phyloP scores from a whole-genome alignment of 106 monocot species.

The Agapanthus africanus region DNA sequence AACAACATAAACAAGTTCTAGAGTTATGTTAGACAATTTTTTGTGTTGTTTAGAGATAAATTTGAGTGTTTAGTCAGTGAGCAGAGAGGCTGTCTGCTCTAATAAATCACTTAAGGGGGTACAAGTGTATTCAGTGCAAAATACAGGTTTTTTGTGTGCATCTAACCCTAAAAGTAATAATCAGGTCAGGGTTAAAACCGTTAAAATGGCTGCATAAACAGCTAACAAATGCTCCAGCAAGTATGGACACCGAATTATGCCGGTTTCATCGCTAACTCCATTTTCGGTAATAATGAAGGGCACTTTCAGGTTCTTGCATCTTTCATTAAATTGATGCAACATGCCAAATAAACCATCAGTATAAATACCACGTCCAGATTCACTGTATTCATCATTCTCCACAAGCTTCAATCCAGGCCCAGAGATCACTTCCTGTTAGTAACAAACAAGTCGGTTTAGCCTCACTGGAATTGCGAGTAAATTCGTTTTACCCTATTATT shows the following conservation, averaged over 20 bases:
- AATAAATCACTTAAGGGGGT: too few relatives aligned
- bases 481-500: background rate
- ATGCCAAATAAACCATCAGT: constrained; percentile 85
- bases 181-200: constrained; percentile 28
- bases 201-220: constrained; percentile 67
- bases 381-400: constrained; percentile 76
- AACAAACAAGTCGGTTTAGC: background rate
- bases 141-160: too few relatives aligned
- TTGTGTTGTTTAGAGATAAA: too few relatives aligned
- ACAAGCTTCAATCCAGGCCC: constrained; percentile 85
- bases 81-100: too few relatives aligned
- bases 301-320: constrained; percentile 70
- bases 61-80: too few relatives aligned
- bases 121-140: too few relatives aligned
- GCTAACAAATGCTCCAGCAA: constrained; percentile 85
- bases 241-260: constrained; percentile 82
- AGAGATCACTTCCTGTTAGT: constrained; percentile 68
- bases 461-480: background rate
- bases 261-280: constrained; percentile 92
- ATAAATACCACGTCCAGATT: constrained; percentile 91
- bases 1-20: too few relatives aligned
- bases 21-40: too few relatives aligned
- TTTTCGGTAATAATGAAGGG: constrained; percentile 94
- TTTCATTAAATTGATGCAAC: constrained; percentile 78
- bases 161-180: too few relatives aligned